These are phyloP conservation scores for Leptographium lundbergii DNA, from an alignment of 2,329 filamentous ascomycete genomes.

Conservation along the genomic window DNA sequence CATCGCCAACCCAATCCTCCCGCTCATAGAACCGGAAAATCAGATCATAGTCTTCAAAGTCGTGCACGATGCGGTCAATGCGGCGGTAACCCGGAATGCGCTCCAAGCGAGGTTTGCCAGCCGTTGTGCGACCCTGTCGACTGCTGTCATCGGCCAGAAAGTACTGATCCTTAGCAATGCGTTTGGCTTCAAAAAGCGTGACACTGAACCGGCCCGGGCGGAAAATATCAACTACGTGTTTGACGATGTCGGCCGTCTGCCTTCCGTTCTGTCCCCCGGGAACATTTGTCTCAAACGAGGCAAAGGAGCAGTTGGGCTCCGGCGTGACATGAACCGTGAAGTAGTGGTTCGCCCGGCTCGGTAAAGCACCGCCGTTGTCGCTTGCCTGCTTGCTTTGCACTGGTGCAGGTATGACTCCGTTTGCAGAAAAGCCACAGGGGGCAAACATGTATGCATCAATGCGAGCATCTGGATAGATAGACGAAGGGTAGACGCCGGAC, in stretches of 20 bases:
- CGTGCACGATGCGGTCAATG: conserved; percentile 90
- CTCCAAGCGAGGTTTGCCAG: conserved; percentile 50
- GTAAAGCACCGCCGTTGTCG: conserved; percentile 30
- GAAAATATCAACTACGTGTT: conserved; percentile 93
- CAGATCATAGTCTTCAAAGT: conserved; percentile 92
- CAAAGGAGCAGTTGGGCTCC: conserved; percentile 93
- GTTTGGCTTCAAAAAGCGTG: conserved; percentile 87
- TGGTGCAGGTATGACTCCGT: conserved; percentile 80
- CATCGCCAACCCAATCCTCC: conserved; percentile 56
- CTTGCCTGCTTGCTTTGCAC: conserved; percentile 32
- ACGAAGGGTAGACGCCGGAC: conserved; percentile 74
- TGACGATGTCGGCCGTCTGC: conserved; percentile 78
- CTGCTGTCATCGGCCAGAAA: conserved; percentile 8
- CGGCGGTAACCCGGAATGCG: conserved; percentile 74
- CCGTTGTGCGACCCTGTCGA: conserved; percentile 22
- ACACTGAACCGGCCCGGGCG: conserved; percentile 96
- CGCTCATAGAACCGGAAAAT: conserved; percentile 95
- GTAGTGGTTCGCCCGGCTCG: conserved; percentile 54
- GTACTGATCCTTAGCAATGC: conserved; percentile 18
- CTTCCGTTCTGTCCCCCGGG: conserved; percentile 78
- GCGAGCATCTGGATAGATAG: conserved; percentile 79
- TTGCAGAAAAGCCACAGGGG: conserved; percentile 93
- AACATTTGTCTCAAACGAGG: conserved; percentile 97
- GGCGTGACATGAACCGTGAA: conserved; percentile 98
- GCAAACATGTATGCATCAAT: conserved; percentile 96